Base-by-base conservation (phyloP, 2,329 filamentous ascomycete species). In the Pseudocercospora macadamiae region DNA sequence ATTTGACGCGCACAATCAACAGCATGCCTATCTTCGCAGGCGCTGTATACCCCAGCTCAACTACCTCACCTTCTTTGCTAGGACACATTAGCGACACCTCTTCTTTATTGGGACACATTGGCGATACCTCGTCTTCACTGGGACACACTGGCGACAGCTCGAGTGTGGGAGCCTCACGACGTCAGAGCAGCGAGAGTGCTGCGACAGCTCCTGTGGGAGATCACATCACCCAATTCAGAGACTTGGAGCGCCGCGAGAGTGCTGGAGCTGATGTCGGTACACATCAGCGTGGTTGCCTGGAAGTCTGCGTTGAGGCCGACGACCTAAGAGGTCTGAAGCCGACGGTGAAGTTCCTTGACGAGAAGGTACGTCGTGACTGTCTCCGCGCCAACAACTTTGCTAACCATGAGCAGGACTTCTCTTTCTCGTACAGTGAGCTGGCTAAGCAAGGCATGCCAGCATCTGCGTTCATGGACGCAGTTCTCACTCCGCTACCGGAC, bases 401-500 rank as follows among this genome's bases (percentile, higher is more conserved):
- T 47, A 16, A 47, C 14, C 47, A 28, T 28, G n/a, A 30, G 7
- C 36, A 54, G 26, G 48, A 60, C 8, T 55, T 54, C 48, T 30
- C 54, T 39, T 39, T 53, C 36, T 54, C 19, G 3, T 58, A 60
- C 49, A 30, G 54, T 32, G 45, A 52, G 7, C 39, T 61, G 10
- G 44, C 32, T 5, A 16, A 48, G 9, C 21, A 8, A n/a, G 48
- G 57, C 28, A 60, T 68, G 51, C 57, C 65, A 26, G 51, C 64
- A 16, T 26, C 36, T 16, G 25, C 47, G 12, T 54, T 68, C 49
- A 44, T 57, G 16, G 56, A 37, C 6, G n/a, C 42, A 2, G n/a
- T 4, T n/a, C 23, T 63, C 36, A 60, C 54, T 9, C 62, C 65
- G n/a, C 57, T 66, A 4, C 52, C 57, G 26, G 64, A 66, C 44